Conservation (phyloP, 768 basidiomycete genomes). For the Amanita muscaria region DNA sequence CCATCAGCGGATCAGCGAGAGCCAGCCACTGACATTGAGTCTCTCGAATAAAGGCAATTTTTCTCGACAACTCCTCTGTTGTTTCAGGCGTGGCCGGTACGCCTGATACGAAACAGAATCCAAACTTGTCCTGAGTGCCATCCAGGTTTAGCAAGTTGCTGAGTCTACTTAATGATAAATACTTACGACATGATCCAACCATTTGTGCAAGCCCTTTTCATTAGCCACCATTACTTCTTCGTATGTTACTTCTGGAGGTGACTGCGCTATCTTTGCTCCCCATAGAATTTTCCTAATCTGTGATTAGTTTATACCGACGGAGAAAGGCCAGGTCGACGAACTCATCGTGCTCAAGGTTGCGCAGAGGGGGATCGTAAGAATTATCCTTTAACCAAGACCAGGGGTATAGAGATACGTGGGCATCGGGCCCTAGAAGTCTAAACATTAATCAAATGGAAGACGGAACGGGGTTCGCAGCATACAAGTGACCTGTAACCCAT, state of each 20-base stretch:
- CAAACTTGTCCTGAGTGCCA: slow-evolving; percentile 60
- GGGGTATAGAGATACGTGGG: slow-evolving; percentile 79
- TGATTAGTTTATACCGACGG: not conserved
- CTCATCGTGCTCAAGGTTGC: slow-evolving; percentile 29
- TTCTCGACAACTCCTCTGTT: slow-evolving; percentile 67
- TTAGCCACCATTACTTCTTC: slow-evolving; percentile 62
- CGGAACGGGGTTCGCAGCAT: slow-evolving; percentile 18
- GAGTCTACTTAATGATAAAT: not conserved
- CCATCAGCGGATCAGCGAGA: too few species aligned
- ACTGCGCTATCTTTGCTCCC: slow-evolving; percentile 66
- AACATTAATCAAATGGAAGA: slow-evolving; percentile 20
- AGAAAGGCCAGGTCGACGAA: slow-evolving; percentile 14
- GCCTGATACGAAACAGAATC: slow-evolving; percentile 80
- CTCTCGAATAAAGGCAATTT: slow-evolving; percentile 84
- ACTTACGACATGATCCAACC: slow-evolving; percentile 74
- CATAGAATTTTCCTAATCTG: slow-evolving; percentile 59
- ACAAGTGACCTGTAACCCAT: slow-evolving; percentile 76
- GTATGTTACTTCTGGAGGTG: slow-evolving; percentile 68
- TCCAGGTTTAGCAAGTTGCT: not conserved
- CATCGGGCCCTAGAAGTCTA: slow-evolving; percentile 39
- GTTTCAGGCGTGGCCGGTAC: slow-evolving; percentile 76
- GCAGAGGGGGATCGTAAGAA: slow-evolving; percentile 68
- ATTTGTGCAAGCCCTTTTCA: slow-evolving; percentile 64
- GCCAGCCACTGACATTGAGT: slow-evolving; percentile 50
- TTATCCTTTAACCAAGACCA: slow-evolving; percentile 76